Evolutionary conservation across 2,329 filamentous ascomycete genomes (phyloP).

Genomic region (Madurella mycetomatis): DNA sequence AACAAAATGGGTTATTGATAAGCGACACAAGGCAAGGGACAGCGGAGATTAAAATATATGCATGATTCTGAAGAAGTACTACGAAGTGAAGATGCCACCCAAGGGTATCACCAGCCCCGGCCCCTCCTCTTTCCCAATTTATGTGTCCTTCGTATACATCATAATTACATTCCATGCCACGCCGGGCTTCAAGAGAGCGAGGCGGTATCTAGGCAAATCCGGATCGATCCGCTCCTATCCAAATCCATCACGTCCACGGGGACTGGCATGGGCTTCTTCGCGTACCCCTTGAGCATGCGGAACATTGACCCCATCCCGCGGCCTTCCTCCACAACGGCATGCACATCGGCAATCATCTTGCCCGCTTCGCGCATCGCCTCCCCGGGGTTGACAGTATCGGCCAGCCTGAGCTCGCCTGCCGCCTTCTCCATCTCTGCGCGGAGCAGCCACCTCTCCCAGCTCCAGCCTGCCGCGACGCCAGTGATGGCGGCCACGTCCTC

Average conservation of each 20-base stretch:
- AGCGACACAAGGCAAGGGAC: too few species aligned
- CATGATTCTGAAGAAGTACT: background rate
- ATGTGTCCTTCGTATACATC: background rate
- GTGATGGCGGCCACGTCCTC: conserved; percentile 69
- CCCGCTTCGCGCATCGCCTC: conserved; percentile 52
- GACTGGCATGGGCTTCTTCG: conserved; percentile 50
- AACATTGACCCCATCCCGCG: conserved; percentile 55
- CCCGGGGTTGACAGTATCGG: conserved; percentile 48
- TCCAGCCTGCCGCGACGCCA: conserved; percentile 79
- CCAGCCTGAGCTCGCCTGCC: conserved; percentile 59
- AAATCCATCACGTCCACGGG: conserved; percentile 3
- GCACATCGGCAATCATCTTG: conserved; percentile 56
- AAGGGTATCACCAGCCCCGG: background rate
- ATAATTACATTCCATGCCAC: background rate
- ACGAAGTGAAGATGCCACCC: background rate
- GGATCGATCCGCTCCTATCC: conserved; percentile 20
- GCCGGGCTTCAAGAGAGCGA: conserved; percentile 5
- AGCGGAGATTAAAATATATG: background rate
- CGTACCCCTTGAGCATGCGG: conserved; percentile 59
- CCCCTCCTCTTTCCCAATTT: background rate
- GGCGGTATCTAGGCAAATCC: conserved; percentile 20
- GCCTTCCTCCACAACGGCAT: conserved; percentile 60
- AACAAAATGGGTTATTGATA: too few species aligned
- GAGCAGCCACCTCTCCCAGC: conserved; percentile 95
- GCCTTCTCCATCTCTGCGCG: conserved; percentile 78